Evolutionary conservation across 176 grass and related monocot genomes (phyloP), one percentile per base, ranked within the genome.

Genomic region (Areca catechu): DNA sequence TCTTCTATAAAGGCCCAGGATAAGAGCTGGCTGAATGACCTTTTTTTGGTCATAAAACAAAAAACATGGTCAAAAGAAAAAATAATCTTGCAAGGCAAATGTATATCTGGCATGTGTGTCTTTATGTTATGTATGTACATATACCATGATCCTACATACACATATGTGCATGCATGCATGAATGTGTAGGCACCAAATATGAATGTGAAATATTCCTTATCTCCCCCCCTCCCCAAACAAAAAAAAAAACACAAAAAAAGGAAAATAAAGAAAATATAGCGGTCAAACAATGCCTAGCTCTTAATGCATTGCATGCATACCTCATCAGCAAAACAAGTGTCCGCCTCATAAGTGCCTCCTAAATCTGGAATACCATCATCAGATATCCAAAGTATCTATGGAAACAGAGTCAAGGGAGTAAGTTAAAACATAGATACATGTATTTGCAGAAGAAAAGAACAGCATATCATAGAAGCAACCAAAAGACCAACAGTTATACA

Each of bases 351-450:
- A 64, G 82, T 88, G 51, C 92, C 92, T 71, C 92, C 92, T 80
- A 97, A 73, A 82, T 97, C 92, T 47, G 92, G 92, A 88, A 90
- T 90, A 24, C 92, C 86, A 82, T 90, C 92, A 80, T 97, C 86
- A 82, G 92, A 88, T 72, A 97, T 88, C 92, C 92, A 97, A 61
- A 97, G 72, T 49, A 91, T 74, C 92, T 97, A 14, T 10, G 9
- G 73, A 59, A 60, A 77, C 22, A 79, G 19, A 63, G 3, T 29
- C 27, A 50, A 20, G 15, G 16, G 43, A 73, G 28, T 24, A 74
- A 56, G 4, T 15, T 61, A 3, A 25, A 51, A 30, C 5, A 50
- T 16, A 22, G 50, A 50, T 49, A 1, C 21, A 2, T 50, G n/a
- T 14, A n/a, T 18, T 22, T 17, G 25, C 15, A 37, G 27, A 60